Conservation (phyloP, 139 green algal species). For the Chlorella vulgaris region DNA sequence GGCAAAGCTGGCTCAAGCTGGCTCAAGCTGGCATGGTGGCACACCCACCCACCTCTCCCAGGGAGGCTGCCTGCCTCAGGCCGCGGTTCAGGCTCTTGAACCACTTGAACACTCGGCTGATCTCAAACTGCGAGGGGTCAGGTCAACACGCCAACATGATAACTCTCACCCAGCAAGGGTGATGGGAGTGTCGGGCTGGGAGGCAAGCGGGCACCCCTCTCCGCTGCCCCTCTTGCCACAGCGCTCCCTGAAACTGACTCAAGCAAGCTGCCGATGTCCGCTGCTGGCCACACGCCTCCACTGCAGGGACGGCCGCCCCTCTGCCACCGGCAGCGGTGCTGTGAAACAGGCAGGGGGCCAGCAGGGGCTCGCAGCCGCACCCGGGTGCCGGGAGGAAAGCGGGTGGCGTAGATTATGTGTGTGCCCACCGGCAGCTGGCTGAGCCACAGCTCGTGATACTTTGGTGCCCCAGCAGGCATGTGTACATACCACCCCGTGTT, state of each 20-base stretch:
- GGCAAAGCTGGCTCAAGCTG: no score
- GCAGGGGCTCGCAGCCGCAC: neutral
- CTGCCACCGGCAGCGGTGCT: no score
- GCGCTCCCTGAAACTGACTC: no score
- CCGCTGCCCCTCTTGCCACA: no score
- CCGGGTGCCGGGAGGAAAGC: constrained; percentile 50
- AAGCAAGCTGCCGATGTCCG: no score
- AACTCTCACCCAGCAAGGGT: no score
- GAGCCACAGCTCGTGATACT: constrained; percentile 45
- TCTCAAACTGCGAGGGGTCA: neutral
- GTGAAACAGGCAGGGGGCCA: no score
- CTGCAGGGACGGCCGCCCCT: no score
- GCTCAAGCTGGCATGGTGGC: neutral
- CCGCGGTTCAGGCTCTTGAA: constrained; percentile 21
- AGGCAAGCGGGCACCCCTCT: no score
- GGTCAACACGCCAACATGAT: no score
- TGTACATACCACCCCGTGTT: constrained; percentile 61
- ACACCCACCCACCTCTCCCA: constrained; percentile 32
- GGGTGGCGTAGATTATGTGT: constrained; percentile 51
- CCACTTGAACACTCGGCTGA: constrained; percentile 33
- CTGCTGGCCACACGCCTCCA: no score
- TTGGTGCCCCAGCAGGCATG: constrained; percentile 40
- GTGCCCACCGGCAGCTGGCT: constrained; percentile 42
- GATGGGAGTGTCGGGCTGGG: no score
- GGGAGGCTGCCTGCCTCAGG: constrained; percentile 17